Conservation (phyloP, 2,329 filamentous ascomycete species). For the Fusarium chaquense region DNA sequence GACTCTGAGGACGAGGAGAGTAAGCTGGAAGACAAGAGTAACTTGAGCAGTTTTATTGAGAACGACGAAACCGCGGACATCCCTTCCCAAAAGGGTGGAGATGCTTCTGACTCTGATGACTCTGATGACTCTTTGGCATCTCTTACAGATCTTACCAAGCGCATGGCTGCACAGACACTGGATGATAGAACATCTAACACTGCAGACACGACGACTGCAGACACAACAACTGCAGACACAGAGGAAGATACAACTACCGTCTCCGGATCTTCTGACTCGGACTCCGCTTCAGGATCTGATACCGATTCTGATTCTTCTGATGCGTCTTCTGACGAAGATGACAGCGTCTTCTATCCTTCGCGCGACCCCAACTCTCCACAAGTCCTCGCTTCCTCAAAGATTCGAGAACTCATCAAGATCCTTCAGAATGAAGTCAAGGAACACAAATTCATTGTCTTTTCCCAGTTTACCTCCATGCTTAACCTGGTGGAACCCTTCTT, state of each 20-base stretch:
- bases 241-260: slow-evolving; percentile 31
- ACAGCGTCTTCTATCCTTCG: slow-evolving; percentile 48
- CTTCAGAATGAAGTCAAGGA: slow-evolving; percentile 80
- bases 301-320: slow-evolving; percentile 35
- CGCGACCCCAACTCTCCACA: slow-evolving; percentile 49
- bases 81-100: slow-evolving; percentile 44
- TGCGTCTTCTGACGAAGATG: slow-evolving; percentile 54
- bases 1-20: slow-evolving; percentile 71
- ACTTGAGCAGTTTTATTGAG: slow-evolving; percentile 67
- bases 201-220: slow-evolving; percentile 24
- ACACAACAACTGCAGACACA: slow-evolving; percentile 9
- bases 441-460: slow-evolving; percentile 99
- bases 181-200: slow-evolving; percentile 42
- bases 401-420: slow-evolving; percentile 84
- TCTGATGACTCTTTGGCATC: slow-evolving; percentile 53
- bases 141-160: slow-evolving; percentile 53
- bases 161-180: slow-evolving; percentile 55
- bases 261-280: slow-evolving; percentile 28
- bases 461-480: slow-evolving; percentile 98
- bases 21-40: slow-evolving; percentile 65
- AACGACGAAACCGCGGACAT: slow-evolving; percentile 60
- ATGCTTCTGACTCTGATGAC: slow-evolving; percentile 41
- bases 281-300: slow-evolving; percentile 42
- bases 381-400: slow-evolving; percentile 85
- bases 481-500: slow-evolving; percentile 96